These are phyloP conservation scores for Dipteronia dyeriana DNA, from an alignment of 345 rosid species.

Conservation along the genomic window DNA sequence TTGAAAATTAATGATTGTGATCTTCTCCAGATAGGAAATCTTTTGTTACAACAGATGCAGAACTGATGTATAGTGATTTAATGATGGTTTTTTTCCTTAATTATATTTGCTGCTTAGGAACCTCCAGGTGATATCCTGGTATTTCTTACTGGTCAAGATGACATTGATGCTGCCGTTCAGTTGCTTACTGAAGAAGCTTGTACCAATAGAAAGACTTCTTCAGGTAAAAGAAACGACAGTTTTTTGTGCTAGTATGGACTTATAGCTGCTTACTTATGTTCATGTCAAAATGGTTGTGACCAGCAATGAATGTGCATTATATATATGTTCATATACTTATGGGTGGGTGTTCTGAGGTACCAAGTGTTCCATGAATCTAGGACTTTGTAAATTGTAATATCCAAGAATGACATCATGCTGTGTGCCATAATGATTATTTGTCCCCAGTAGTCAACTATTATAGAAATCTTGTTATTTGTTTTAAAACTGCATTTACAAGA, in stretches of 20 bases:
- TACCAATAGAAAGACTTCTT: slow-evolving; percentile 53
- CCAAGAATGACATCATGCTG: background rate
- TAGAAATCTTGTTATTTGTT: background rate
- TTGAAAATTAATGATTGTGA: background rate
- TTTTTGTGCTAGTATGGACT: background rate
- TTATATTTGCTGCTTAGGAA: slow-evolving; percentile 49
- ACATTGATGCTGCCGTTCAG: slow-evolving; percentile 72
- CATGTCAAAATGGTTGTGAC: slow-evolving; percentile 8
- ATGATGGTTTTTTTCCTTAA: background rate
- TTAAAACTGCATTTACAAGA: background rate
- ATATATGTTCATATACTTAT: background rate
- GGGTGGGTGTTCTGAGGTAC: too few species aligned
- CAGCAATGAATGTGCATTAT: background rate
- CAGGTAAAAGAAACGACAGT: slow-evolving; percentile 45
- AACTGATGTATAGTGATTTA: background rate
- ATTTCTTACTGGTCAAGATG: slow-evolving; percentile 98
- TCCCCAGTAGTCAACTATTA: background rate
- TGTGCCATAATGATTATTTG: background rate
- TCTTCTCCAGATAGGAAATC: background rate
- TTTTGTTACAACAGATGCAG: background rate
- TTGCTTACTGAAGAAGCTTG: slow-evolving; percentile 77
- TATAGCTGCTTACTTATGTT: slow-evolving; percentile 2
- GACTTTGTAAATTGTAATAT: slow-evolving; percentile 3
- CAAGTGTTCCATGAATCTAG: background rate
- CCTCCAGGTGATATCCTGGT: slow-evolving; percentile 88